Percentiles rank a stretch among this genome's conserved stretches.
These are phyloP conservation scores for Pseudocercospora pini-densiflorae DNA, from an alignment of 2,329 filamentous ascomycete genomes.

Conservation along the genomic window DNA sequence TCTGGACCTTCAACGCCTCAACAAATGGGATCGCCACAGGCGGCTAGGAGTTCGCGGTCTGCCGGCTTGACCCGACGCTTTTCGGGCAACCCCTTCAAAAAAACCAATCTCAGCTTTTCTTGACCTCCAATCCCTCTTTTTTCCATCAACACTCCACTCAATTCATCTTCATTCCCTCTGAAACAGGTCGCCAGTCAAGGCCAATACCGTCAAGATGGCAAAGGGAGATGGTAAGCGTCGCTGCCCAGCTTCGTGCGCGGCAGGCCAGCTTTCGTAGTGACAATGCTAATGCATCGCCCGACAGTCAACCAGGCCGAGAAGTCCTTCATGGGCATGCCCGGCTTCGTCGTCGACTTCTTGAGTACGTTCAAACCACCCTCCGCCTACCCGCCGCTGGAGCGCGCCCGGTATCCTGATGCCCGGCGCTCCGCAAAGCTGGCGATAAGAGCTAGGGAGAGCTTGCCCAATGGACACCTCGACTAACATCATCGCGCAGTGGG, in stretches of 20 bases:
- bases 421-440: slow-evolving; percentile 27
- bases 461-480: slow-evolving; percentile 35
- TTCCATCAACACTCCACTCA: slow-evolving; percentile 17
- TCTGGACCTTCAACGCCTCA: neutral
- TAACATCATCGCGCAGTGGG: slow-evolving; percentile 73
- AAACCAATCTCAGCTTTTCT: neutral
- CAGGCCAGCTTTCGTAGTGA: slow-evolving; percentile 18
- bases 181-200: slow-evolving; percentile 16
- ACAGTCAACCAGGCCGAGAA: slow-evolving; percentile 24
- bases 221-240: slow-evolving; percentile 31
- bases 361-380: slow-evolving; percentile 68
- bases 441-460: slow-evolving; percentile 37
- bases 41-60: neutral
- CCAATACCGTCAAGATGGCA: slow-evolving; percentile 33
- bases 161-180: slow-evolving; percentile 10
- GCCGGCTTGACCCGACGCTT: neutral
- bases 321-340: slow-evolving; percentile 47
- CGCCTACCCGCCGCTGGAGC: slow-evolving; percentile 10
- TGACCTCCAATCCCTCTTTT: neutral
- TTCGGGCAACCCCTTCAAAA: neutral
- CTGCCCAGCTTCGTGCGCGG: slow-evolving; percentile 14
- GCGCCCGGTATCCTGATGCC: slow-evolving; percentile 15
- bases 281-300: slow-evolving; percentile 11
- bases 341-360: slow-evolving; percentile 98
- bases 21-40: neutral